phyloP scores from a whole-genome alignment of 2,329 filamentous ascomycete genomes.

The Myrmaecium sp. region DNA sequence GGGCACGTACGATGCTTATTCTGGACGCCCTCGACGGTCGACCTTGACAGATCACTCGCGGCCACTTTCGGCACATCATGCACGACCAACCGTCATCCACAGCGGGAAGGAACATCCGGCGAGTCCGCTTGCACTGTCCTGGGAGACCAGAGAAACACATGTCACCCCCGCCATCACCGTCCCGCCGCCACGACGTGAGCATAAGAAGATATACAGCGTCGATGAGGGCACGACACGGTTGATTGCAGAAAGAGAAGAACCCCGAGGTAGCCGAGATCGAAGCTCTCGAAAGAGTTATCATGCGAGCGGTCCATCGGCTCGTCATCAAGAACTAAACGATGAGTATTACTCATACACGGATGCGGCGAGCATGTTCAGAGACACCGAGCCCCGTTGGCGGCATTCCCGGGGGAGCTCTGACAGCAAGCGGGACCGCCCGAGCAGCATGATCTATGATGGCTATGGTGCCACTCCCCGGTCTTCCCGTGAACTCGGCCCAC shows the following conservation, averaged over 20 bases:
- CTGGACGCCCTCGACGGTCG: slow-evolving; percentile 27
- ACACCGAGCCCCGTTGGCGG: slow-evolving; percentile 32
- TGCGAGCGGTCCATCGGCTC: slow-evolving; percentile 11
- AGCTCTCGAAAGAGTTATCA: slow-evolving; percentile 5
- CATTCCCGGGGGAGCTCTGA: slow-evolving; percentile 29
- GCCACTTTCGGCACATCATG: slow-evolving; percentile 16
- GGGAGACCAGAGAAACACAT: slow-evolving; percentile 19
- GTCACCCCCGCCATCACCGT: slow-evolving; percentile 17
- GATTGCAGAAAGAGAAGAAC: slow-evolving; percentile 1
- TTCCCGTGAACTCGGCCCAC: slow-evolving; percentile 26
- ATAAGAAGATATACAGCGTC: slow-evolving; percentile 33
- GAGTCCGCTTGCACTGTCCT: slow-evolving; percentile 23
- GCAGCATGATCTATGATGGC: slow-evolving; percentile 25
- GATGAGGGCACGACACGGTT: slow-evolving; percentile 20
- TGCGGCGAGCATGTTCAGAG: slow-evolving; percentile 31
- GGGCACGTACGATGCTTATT: slow-evolving; percentile 28
- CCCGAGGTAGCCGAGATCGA: slow-evolving; percentile 5
- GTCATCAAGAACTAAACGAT: slow-evolving; percentile 17
- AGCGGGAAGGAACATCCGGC: slow-evolving; percentile 14
- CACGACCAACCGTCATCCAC: slow-evolving; percentile 12
- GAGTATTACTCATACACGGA: slow-evolving; percentile 33
- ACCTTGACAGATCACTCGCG: slow-evolving; percentile 22
- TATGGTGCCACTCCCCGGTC: slow-evolving; percentile 15
- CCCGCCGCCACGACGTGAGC: slow-evolving; percentile 13
- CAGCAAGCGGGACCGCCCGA: slow-evolving; percentile 24